Evolutionary conservation across 805 yeast species (phyloP).

Genomic region (Candida oleophila): DNA sequence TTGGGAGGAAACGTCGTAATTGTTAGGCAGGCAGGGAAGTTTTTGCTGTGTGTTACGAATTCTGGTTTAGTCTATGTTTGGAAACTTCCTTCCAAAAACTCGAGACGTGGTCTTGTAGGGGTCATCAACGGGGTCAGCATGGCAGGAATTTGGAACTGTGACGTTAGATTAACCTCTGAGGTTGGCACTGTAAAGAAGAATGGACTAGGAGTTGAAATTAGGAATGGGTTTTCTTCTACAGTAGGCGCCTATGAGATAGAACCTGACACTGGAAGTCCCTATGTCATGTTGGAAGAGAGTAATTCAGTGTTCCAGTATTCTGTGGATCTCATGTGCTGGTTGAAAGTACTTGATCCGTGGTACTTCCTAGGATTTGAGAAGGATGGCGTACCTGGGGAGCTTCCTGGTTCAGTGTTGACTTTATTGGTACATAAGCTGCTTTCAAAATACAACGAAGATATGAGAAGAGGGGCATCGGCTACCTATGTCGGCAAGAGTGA

Average conservation of each 20-base stretch:
- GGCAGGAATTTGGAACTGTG: conserved; percentile 49
- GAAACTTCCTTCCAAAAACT: conserved; percentile 33
- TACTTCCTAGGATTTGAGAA: conserved; percentile 16
- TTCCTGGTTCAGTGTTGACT: background rate
- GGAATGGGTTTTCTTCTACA: conserved; percentile 2
- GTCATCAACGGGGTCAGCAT: conserved; percentile 46
- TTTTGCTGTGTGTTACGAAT: conserved; percentile 46
- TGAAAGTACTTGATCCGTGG: conserved; percentile 47
- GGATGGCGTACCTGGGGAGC: background rate
- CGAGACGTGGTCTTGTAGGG: conserved; percentile 19
- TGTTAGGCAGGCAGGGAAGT: conserved; percentile 30
- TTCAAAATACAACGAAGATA: background rate
- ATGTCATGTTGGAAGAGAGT: conserved; percentile 33
- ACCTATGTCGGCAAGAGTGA: background rate
- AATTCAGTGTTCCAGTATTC: conserved; percentile 44
- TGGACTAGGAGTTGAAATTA: conserved; percentile 3
- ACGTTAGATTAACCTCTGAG: conserved; percentile 9
- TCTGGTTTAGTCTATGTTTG: conserved; percentile 52
- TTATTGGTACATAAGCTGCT: background rate
- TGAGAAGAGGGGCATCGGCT: background rate
- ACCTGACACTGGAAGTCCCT: conserved; percentile 38
- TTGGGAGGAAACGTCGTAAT: conserved; percentile 47
- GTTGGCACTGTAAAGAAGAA: conserved; percentile 6
- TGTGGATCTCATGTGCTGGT: conserved; percentile 46
- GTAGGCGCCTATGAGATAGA: conserved; percentile 30